Conservation (phyloP, 805 yeast species). For the Yarrowia sp. region DNA sequence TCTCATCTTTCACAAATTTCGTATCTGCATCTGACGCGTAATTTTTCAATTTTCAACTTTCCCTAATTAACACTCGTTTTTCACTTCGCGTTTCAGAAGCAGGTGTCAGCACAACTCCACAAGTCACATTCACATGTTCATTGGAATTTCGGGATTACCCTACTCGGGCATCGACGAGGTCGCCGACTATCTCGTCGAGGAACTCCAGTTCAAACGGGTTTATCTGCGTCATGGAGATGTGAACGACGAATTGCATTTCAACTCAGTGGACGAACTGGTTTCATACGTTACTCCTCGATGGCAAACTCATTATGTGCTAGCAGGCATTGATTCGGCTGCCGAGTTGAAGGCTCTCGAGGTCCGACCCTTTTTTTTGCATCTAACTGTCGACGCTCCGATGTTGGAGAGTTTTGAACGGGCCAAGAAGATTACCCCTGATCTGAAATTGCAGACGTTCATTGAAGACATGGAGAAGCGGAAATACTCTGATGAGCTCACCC, state of each 20-base stretch:
- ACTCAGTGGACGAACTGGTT: slow-evolving; percentile 56
- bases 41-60: too few relatives aligned
- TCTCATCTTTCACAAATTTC: not conserved
- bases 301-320: slow-evolving; percentile 65
- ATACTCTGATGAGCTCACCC: slow-evolving; percentile 50
- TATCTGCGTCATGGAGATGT: slow-evolving; percentile 43
- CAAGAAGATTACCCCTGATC: slow-evolving; percentile 6
- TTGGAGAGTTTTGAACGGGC: slow-evolving; percentile 53
- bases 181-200: slow-evolving; percentile 59
- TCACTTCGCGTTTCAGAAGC: slow-evolving; percentile 29
- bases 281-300: slow-evolving; percentile 72
- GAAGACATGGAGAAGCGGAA: slow-evolving; percentile 48
- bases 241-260: slow-evolving; percentile 50
- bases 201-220: slow-evolving; percentile 59
- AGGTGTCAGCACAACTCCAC: not conserved
- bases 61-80: not conserved
- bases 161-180: slow-evolving; percentile 73
- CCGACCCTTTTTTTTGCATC: slow-evolving; percentile 84
- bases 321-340: slow-evolving; percentile 52
- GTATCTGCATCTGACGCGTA: too few relatives aligned
- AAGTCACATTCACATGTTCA: slow-evolving; percentile 57
- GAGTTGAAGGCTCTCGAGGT: slow-evolving; percentile 55
- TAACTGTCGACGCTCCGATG: slow-evolving; percentile 78
- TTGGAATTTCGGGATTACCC: slow-evolving; percentile 75
- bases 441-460: slow-evolving; percentile 52